A percentile compares a stretch with the other conserved stretches of the same genome.
phyloP scores from a whole-genome alignment of 2,329 filamentous ascomycete species.

The Pestalotiopsis fici region DNA sequence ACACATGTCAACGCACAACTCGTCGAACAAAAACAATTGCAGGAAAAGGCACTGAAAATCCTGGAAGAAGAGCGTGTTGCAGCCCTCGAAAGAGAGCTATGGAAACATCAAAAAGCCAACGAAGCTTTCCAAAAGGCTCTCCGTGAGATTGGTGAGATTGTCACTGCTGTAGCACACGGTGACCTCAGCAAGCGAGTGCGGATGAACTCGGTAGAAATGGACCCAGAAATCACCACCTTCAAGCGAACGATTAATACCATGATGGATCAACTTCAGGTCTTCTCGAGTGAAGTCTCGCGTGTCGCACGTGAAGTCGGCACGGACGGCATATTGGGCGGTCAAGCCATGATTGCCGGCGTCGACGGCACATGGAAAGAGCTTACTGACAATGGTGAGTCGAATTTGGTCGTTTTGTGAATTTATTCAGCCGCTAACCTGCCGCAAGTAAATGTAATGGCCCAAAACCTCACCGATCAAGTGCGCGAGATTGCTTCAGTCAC shows the following conservation, averaged over 20 bases:
- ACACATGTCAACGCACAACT: constrained; percentile 84
- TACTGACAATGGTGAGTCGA: constrained; percentile 71
- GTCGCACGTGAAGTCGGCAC: constrained; percentile 95
- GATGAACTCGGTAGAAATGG: constrained; percentile 95
- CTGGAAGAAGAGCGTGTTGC: constrained; percentile 88
- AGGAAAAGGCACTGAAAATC: constrained; percentile 78
- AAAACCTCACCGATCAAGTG: constrained; percentile 81
- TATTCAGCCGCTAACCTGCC: constrained; percentile 22
- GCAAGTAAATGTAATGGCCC: constrained; percentile 79
- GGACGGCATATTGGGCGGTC: constrained; percentile 89
- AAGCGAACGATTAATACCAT: constrained; percentile 98
- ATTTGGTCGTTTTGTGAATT: background rate
- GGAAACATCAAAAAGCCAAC: constrained; percentile 97
- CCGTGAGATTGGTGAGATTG: constrained; percentile 94
- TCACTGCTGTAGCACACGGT: constrained; percentile 92
- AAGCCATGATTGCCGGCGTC: constrained; percentile 90
- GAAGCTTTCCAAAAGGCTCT: constrained; percentile 97
- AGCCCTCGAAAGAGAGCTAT: constrained; percentile 86
- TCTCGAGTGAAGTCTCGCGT: constrained; percentile 93
- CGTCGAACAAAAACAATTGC: constrained; percentile 80
- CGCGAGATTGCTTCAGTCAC: constrained; percentile 85
- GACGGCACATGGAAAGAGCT: constrained; percentile 98
- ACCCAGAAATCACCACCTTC: constrained; percentile 96
- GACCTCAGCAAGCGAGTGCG: constrained; percentile 96
- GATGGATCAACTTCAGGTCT: constrained; percentile 97